Conservation (phyloP, 768 basidiomycete species). For the Russula abietina region DNA sequence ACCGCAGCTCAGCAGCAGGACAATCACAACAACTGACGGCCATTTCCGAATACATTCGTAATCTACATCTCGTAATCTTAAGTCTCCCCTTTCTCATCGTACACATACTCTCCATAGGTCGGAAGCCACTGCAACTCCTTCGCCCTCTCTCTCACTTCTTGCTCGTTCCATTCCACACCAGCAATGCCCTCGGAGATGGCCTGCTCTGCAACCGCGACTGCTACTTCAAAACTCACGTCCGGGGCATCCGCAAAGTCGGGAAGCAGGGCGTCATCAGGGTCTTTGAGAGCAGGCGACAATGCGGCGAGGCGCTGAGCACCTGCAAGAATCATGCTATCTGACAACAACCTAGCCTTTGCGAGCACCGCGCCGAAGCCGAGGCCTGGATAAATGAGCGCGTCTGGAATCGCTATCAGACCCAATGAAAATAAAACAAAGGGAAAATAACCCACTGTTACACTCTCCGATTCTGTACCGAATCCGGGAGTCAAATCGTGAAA, state of each 20-base stretch:
- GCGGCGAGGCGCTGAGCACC: constrained; percentile 69
- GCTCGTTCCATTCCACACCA: constrained; percentile 50
- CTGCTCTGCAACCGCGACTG: constrained; percentile 71
- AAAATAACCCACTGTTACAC: constrained; percentile 50
- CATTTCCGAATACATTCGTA: constrained; percentile 11
- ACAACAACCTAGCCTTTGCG: constrained; percentile 53
- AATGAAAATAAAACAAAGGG: not conserved
- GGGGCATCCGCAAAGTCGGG: constrained; percentile 75
- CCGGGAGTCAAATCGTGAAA: not conserved
- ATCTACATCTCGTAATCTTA: constrained; percentile 21
- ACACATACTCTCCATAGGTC: constrained; percentile 57
- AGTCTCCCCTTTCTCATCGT: constrained; percentile 48
- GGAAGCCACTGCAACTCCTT: constrained; percentile 56
- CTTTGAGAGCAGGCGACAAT: constrained; percentile 66
- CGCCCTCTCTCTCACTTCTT: constrained; percentile 49
- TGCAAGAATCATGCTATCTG: constrained; percentile 85
- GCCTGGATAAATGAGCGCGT: constrained; percentile 80
- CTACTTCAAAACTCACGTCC: constrained; percentile 72
- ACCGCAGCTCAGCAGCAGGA: not conserved
- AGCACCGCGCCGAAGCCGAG: constrained; percentile 78
- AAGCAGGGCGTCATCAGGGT: constrained; percentile 65
- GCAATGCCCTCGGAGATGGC: constrained; percentile 69
- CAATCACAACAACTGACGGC: not conserved
- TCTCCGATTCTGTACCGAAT: constrained; percentile 52
- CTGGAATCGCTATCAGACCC: constrained; percentile 29